Percentiles rank a stretch among this genome's conserved stretches.
Conservation (phyloP, 768 basidiomycete genomes). For the Amanita pseudoporphyria region DNA sequence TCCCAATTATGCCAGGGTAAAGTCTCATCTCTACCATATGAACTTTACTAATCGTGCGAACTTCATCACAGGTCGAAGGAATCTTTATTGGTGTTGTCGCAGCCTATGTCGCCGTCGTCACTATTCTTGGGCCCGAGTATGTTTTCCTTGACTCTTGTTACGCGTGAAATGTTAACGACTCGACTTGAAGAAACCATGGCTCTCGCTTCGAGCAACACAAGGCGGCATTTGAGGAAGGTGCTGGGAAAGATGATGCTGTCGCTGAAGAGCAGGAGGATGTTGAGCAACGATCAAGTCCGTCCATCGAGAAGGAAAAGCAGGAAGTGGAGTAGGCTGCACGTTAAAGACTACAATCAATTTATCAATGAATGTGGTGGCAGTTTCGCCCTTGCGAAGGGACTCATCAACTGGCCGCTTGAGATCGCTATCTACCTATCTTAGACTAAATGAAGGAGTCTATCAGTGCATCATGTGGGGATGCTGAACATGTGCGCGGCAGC, state of each 20-base stretch:
- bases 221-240: slow-evolving; percentile 73
- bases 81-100: slow-evolving; percentile 82
- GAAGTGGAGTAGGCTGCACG: slow-evolving; percentile 1
- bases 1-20: slow-evolving; percentile 54
- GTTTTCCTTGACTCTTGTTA: slow-evolving; percentile 16
- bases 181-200: slow-evolving; percentile 48
- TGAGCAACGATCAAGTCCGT: neutral
- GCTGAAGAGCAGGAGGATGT: slow-evolving; percentile 14
- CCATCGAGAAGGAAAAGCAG: neutral
- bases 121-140: slow-evolving; percentile 68
- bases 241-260: slow-evolving; percentile 34
- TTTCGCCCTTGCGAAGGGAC: no score
- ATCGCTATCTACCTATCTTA: no score
- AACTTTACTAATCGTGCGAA: slow-evolving; percentile 9
- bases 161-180: neutral
- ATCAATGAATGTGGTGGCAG: no score
- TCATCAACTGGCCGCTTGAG: no score
- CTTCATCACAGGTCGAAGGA: slow-evolving; percentile 50
- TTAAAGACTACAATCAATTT: no score
- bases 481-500: no score
- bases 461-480: no score
- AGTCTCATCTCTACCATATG: slow-evolving; percentile 3
- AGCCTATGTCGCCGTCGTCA: slow-evolving; percentile 66
- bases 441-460: no score
- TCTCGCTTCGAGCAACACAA: slow-evolving; percentile 80